These are phyloP conservation scores for Hirsutella minnesotensis DNA, from an alignment of 2,329 filamentous ascomycete genomes.

Conservation along the genomic window DNA sequence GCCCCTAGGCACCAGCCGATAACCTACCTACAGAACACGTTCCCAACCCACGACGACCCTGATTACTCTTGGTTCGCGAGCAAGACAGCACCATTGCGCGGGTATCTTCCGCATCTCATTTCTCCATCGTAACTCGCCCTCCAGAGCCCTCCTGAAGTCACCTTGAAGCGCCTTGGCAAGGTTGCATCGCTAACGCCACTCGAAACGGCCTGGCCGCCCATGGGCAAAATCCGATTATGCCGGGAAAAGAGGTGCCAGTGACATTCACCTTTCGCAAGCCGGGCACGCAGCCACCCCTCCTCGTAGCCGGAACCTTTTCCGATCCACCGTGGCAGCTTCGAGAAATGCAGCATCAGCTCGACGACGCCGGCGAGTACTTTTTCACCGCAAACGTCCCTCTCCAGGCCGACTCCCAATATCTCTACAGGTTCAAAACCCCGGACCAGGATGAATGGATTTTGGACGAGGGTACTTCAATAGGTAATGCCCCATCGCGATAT, in stretches of 20 bases:
- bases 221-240: conserved; percentile 7
- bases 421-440: conserved; percentile 66
- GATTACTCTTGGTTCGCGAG: no score
- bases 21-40: no score
- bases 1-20: no score
- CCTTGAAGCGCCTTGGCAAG: no score
- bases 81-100: no score
- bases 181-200: no score
- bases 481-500: conserved; percentile 29
- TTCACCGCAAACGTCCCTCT: conserved; percentile 47
- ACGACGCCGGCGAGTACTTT: conserved; percentile 39
- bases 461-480: conserved; percentile 47
- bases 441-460: conserved; percentile 58
- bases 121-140: no score
- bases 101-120: no score
- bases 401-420: conserved; percentile 46
- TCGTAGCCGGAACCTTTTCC: conserved; percentile 57
- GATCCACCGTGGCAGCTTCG: conserved; percentile 53
- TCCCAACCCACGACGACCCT: no score
- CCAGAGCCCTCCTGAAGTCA: no score
- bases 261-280: conserved; percentile 50
- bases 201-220: not conserved
- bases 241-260: conserved; percentile 24
- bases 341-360: conserved; percentile 48
- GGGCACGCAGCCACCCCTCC: conserved; percentile 55